phyloP scores from a whole-genome alignment of 129 eudicot species.

The Pseudognaphalium luteoalbum region DNA sequence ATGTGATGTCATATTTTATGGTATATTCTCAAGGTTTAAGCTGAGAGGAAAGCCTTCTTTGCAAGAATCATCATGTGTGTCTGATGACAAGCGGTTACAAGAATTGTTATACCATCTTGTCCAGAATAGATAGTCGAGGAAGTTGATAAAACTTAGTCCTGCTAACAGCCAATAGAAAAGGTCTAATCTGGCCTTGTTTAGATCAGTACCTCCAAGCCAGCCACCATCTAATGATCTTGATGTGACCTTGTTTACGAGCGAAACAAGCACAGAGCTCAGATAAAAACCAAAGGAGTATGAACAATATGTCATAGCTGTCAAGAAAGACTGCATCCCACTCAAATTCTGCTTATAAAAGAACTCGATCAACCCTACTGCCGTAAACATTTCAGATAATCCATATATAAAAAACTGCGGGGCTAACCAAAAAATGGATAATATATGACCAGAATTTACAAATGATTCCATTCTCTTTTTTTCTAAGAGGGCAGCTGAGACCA shows the following conservation, averaged over 20 bases:
- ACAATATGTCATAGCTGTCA: constrained; percentile 82
- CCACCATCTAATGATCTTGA: constrained; percentile 42
- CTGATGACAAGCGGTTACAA: background rate
- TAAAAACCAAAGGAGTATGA: constrained; percentile 93
- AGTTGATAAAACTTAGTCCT: constrained; percentile 62
- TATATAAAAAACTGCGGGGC: constrained; percentile 78
- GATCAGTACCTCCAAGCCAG: constrained; percentile 70
- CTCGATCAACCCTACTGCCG: constrained; percentile 85
- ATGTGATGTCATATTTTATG: background rate
- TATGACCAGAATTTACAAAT: constrained; percentile 27
- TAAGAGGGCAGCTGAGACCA: constrained; percentile 75
- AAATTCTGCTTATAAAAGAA: constrained; percentile 77
- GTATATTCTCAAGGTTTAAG: background rate
- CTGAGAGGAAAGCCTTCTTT: background rate
- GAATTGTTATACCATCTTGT: constrained; percentile 53
- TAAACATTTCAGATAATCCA: constrained; percentile 88
- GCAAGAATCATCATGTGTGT: background rate
- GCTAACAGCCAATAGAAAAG: constrained; percentile 82
- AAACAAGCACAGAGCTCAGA: constrained; percentile 74
- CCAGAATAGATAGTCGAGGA: constrained; percentile 72
- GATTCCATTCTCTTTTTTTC: constrained; percentile 62
- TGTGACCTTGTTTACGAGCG: constrained; percentile 69
- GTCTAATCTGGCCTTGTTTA: constrained; percentile 74
- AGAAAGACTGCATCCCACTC: constrained; percentile 80
- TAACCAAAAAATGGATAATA: constrained; percentile 68